Evolutionary conservation across 2,329 filamentous ascomycete species (phyloP).

Genomic region (Cladophialophora immunda): DNA sequence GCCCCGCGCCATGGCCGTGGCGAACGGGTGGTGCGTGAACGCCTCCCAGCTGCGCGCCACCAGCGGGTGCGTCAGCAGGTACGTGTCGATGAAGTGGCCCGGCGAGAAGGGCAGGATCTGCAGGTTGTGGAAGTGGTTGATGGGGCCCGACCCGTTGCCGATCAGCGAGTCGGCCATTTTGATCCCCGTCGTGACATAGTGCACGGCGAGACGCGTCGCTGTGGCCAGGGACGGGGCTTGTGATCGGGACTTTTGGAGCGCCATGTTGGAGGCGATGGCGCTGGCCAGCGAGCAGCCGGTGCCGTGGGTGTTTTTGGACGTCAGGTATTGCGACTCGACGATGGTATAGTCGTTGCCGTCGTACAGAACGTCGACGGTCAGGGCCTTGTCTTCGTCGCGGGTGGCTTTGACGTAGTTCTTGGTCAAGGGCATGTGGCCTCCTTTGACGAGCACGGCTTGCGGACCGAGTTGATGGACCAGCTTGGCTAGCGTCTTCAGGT

Average conservation of each 20-base stretch:
- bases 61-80: constrained; percentile 77
- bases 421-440: constrained; percentile 84
- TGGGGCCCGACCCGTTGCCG: constrained; percentile 68
- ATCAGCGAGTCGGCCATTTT: constrained; percentile 58
- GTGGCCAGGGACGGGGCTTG: constrained; percentile 47
- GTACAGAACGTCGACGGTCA: constrained; percentile 79
- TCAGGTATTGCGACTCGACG: constrained; percentile 75
- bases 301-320: constrained; percentile 85
- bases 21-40: constrained; percentile 85
- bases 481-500: constrained; percentile 74
- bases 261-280: constrained; percentile 71
- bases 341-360: constrained; percentile 67
- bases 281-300: constrained; percentile 94
- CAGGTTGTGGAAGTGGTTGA: constrained; percentile 73
- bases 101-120: constrained; percentile 67
- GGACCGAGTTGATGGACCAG: constrained; percentile 74
- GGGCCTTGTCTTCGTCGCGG: constrained; percentile 65
- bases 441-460: constrained; percentile 85
- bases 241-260: constrained; percentile 41
- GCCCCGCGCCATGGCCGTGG: constrained; percentile 77
- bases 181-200: constrained; percentile 70
- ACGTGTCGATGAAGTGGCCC: constrained; percentile 78
- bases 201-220: constrained; percentile 64
- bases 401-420: constrained; percentile 68
- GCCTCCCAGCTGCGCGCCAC: constrained; percentile 77